Conservation (phyloP, 345 rosid genomes). For the rapeseed (Brassica napus) region Da-Ae NC_063439.1:25412501-25413000, state of each 20-base stretch:
- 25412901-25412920: neutral
- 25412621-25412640: neutral
- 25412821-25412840: neutral
- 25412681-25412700: neutral
- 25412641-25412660: neutral
- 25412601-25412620: neutral
- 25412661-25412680: neutral
- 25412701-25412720: too few relatives aligned
- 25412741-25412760: neutral
- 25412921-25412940: constrained; percentile 26
- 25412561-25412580: neutral
- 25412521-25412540: neutral
- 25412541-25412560: neutral
- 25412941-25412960: constrained; percentile 81
- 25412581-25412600: neutral
- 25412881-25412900: neutral
- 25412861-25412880: neutral
- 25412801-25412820: neutral
- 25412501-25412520: constrained; percentile 1
- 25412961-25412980: constrained; percentile 82
- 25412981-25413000: constrained; percentile 90
- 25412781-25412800: constrained; percentile 2
- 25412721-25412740: neutral
- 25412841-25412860: neutral
- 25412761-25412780: constrained; percentile 2